Percentiles rank a stretch among this genome's conserved stretches.
Evolutionary conservation across 1,284 basidiomycete genomes (phyloP).

Genomic region (Microbotryum silenes-acaulis): DNA sequence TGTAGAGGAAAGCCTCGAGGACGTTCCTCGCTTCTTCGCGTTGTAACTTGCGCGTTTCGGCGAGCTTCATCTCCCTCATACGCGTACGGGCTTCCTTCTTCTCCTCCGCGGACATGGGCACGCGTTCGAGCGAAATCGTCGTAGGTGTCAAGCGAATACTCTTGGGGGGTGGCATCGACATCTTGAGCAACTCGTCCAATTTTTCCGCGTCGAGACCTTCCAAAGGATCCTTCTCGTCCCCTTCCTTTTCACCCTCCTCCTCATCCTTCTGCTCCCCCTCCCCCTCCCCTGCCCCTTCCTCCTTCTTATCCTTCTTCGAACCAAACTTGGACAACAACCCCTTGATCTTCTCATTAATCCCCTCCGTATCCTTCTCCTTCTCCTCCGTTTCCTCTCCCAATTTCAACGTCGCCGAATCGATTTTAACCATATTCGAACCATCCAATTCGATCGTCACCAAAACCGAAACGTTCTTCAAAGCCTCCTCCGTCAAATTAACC

Average conservation of each 20-base stretch:
- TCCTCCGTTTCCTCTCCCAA: conserved; percentile 66
- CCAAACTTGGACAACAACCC: conserved; percentile 58
- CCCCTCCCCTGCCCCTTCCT: conserved; percentile 1
- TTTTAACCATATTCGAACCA: conserved; percentile 67
- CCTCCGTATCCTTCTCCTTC: conserved; percentile 43
- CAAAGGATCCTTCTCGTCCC: conserved; percentile 16
- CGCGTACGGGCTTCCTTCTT: conserved; percentile 48
- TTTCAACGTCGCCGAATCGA: conserved; percentile 57
- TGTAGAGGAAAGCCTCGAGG: conserved; percentile 87
- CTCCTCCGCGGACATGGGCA: conserved; percentile 61
- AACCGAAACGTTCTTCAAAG: conserved; percentile 58
- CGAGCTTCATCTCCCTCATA: conserved; percentile 51
- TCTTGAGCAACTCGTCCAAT: conserved; percentile 30
- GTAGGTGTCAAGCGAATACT: conserved; percentile 57
- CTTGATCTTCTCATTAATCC: conserved; percentile 62
- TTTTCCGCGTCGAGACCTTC: conserved; percentile 39
- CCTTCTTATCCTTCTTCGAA: conserved; percentile 38
- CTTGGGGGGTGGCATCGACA: conserved; percentile 32
- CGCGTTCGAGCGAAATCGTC: conserved; percentile 50
- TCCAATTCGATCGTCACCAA: conserved; percentile 73
- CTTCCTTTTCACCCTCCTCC: conserved; percentile 12
- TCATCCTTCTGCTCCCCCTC: conserved; percentile 9
- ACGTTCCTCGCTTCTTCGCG: conserved; percentile 86
- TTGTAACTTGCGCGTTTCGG: conserved; percentile 66
- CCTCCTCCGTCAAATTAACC: conserved; percentile 65